Evolutionary conservation across 441 rosid genomes (phyloP), one percentile per base, ranked within the genome.

Genomic region (Corymbia calophylla): DNA sequence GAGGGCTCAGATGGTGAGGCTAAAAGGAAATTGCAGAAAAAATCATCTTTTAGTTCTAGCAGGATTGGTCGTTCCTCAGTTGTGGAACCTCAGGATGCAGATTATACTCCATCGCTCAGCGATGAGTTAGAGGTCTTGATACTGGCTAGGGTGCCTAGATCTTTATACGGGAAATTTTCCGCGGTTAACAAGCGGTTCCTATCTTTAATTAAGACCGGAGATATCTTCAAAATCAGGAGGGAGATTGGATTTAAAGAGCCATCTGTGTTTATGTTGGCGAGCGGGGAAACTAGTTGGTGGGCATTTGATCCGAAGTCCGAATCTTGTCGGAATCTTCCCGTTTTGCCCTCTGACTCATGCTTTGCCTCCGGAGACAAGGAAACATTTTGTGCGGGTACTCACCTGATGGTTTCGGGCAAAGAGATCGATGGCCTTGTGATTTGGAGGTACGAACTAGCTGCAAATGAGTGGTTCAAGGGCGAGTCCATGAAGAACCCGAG

Each of bases 71-170:
- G 86, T 91, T 91, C 92, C 62, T 88, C 92, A 53, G 91, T 90
- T 88, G 91, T 90, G 12, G 88, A 92, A 96, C 94, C 97, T 93
- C 97, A 97, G 97, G 99, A 96, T 97, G 98, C 98, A 97, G 99
- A 97, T 97, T 97, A 97, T 60, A 84, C 92, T 91, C 95, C 96
- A 87, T 92, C 94, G 53, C 99, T 97, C 56, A 91, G 93, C 88
- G 92, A 93, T 89, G 98, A 97, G 90, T 68, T 97, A 86, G 99
- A 97, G 95, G 93, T 92, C 53, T 94, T 91, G 91, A 96, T 97
- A 87, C 92, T 95, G 88, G 98, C 98, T 15, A 94, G 96, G 87
- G 93, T 97, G 56, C 96, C 98, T 47, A 93, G 96, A 89, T 94
- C 95, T 31, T 98, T 97, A 89, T 93, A 95, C 91, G 93, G 98